Evolutionary conservation across 1,284 basidiomycete species (phyloP), one percentile per base, ranked within the genome.

Genomic region (Malassezia psittaci): DNA sequence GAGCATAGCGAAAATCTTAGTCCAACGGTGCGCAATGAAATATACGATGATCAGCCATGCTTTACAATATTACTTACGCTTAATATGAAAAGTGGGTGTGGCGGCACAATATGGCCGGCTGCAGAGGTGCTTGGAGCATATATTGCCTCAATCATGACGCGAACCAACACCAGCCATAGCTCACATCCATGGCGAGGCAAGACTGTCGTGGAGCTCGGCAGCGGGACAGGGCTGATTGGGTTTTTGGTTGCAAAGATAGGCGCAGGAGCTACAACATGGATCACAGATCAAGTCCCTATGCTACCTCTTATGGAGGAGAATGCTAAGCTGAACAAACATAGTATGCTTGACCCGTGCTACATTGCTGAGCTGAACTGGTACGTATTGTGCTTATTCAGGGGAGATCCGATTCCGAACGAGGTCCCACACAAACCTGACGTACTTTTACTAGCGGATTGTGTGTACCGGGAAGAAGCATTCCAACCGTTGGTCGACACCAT

Each of bases 71-170:
- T 21, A 32, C 79, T 88, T 41, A 76, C 78, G 34, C 80, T 89
- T 2, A 87, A 90, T 70, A 83, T 87, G 32, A 81, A 83, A 39
- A 86, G 85, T 19, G 90, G 90, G 2, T 94, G 90, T 72, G 90
- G 90, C 13, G 90, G 90, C 0, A 82, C 90, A 45, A 84, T 88
- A 11, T 94, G 90, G 90, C 88, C 88, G 4, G 86, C 90, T 12
- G 90, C 89, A 60, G 83, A 90, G 81, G 89, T 90, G 61, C 60
- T 79, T 69, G 60, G 59, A 15, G 57, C 61, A 18, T 69, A 66
- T 61, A 60, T 65, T 51, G 57, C 67, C 36, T 56, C 57, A 8
- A 54, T 50, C 32, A 62, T 60, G 44, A 57, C 56, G 11, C 48
- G 51, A 4, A 37, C 36, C 15, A 41, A 55, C 53, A 11, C 24